Base-by-base conservation (phyloP, 768 basidiomycete species). In the Russula sp. region DNA sequence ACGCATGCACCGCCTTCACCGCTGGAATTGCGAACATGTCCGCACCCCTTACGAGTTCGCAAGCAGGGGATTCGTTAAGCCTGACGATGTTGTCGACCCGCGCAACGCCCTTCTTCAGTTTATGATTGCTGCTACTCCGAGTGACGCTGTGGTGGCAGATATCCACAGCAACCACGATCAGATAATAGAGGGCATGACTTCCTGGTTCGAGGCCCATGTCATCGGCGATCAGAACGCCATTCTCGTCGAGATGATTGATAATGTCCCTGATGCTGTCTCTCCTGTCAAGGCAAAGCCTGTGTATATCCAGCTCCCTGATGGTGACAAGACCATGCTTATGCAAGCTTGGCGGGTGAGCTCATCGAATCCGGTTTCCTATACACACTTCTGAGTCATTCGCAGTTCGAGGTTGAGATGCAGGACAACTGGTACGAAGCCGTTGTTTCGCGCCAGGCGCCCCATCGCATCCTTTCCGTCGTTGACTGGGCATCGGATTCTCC, bases 391-490 rank as follows among this genome's bases (percentile, higher is more conserved):
- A 62, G 14, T 16, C 9, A 52, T 46, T 22, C 43, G 4, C 46
- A 88, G 85, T 88, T 94, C 69, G 92, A 94, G 70, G 88, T 96
- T 48, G 89, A 93, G 79, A 92, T 96, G 88, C 70, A 86, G 70
- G 86, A 97, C 75, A 98, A 94, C 74, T 96, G 92, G 92, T 98
- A 98, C 68, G 93, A 98, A 73, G 83, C 93, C 4, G 81, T 90
- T 22, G 86, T 99, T 45, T 86, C 89, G 11, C 85, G 83, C 1
- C 71, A 75, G 34, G 73, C 79, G n/a, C 89, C 92, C 29, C 86
- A 93, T 70, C 81, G 85, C 63, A 86, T 94, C 66, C 76, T 98
- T 69, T 86, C 88, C 32, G 92, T 95, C 41, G 90, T 96, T 64
- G 96, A 98, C 71, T 98, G 94, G 95, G 93, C 87, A 0, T 87